Evolutionary conservation across 129 eudicot species (phyloP), one percentile per base, ranked within the genome.

Genomic region (Pittosporum tobira): DNA sequence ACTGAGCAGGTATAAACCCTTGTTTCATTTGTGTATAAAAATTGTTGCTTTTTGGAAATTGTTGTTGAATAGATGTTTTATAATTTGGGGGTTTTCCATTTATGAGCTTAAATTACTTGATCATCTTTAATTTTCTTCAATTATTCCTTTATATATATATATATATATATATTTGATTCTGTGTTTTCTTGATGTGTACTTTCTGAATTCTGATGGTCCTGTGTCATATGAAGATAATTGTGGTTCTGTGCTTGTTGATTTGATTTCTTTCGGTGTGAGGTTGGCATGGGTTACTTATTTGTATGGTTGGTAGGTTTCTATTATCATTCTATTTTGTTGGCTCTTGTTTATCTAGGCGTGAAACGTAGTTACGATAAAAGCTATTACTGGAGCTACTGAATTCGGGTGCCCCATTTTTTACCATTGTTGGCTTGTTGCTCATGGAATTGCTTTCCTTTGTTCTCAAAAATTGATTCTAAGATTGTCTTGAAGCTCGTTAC

Each of bases 1-100:
- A 88, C 90, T 64, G 87, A 87, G 38, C 63, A 76, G 91, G 90
- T 79, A 74, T 18, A 3, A 1, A n/a, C 0, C 14, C n/a, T n/a
- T n/a, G n/a, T n/a, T n/a, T n/a, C 20, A 19, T 15, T 37, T 37
- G 27, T 18, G 27, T 18, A 18, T 48, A 16, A 2, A 12, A 58
- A 58, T 37, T 19, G 8, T 21, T 38, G 25, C 2, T 29, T 30
- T 9, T 60, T 59, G 5, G 20, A 40, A 11, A 19, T 27, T 43
- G 38, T n/a, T n/a, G 6, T 53, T 28, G n/a, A 25, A 18, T 62
- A 34, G n/a, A 18, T 14, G 4, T 3, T 59, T 3, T 59, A 25
- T 23, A 26, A 8, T 38, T 68, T 73, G 14, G 62, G 42, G 52
- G 43, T 3, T n/a, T 14, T 29, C 20, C 45, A 22, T 5, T 31